Percentiles rank a stretch among this genome's conserved stretches.
Evolutionary conservation across 164 flowering plant species (phyloP).

Genomic region (Litsea cubeba): DNA sequence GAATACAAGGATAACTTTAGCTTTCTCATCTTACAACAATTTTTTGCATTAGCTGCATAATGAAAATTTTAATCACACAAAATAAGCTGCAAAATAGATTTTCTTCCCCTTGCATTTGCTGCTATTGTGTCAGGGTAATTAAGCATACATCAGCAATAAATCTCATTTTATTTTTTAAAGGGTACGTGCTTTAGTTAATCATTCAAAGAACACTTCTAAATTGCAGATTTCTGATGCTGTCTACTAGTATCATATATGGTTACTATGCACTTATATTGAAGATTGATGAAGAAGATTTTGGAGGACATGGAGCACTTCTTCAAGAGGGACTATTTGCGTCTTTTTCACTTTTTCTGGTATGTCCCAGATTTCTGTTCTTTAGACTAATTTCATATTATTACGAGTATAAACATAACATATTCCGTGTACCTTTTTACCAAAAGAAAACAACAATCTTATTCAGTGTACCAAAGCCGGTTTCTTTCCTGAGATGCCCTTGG

Average conservation of each 20-base stretch:
- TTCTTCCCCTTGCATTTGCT: not conserved
- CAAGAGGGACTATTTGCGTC: slow-evolving; percentile 97
- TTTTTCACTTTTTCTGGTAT: slow-evolving; percentile 81
- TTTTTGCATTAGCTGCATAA: not conserved
- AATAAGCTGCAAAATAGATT: not conserved
- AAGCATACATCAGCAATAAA: not conserved
- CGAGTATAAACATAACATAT: not conserved
- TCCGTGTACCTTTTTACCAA: not conserved
- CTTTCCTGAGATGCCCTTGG: not conserved
- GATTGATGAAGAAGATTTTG: slow-evolving; percentile 95
- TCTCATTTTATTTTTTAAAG: not conserved
- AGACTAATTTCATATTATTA: not conserved
- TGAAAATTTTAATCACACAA: not conserved
- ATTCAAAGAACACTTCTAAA: not conserved
- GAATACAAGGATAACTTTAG: not conserved
- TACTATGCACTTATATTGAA: slow-evolving; percentile 75
- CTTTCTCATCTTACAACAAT: not conserved
- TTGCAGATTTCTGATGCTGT: slow-evolving; percentile 67
- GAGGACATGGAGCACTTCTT: slow-evolving; percentile 93
- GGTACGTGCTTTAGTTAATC: not conserved
- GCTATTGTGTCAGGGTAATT: not conserved
- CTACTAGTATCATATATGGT: slow-evolving; percentile 69
- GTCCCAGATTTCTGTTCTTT: not conserved
- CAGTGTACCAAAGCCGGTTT: not conserved
- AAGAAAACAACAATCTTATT: not conserved